phyloP scores from a whole-genome alignment of 768 basidiomycete genomes.

The Serendipita sp. region DNA sequence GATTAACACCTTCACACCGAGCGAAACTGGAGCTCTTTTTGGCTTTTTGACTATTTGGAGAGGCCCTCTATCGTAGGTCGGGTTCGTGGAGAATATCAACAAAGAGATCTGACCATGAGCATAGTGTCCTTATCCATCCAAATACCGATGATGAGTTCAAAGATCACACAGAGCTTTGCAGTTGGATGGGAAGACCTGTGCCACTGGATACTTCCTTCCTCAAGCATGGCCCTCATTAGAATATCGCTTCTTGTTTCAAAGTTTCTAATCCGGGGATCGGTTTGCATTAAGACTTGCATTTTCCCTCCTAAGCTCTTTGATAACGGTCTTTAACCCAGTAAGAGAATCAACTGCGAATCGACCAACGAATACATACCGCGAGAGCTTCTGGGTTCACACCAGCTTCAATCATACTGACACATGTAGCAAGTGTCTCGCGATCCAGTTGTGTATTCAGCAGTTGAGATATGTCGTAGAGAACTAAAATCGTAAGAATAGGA shows the following conservation, averaged over 20 bases:
- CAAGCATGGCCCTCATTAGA: neutral
- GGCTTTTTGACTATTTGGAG: constrained; percentile 51
- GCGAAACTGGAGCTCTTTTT: constrained; percentile 54
- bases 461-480: constrained; percentile 76
- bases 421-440: constrained; percentile 82
- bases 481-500: constrained; percentile 25
- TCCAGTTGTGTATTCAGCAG: constrained; percentile 75
- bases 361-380: constrained; percentile 39
- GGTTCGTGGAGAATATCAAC: constrained; percentile 3
- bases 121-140: constrained; percentile 53
- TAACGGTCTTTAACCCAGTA: constrained; percentile 41
- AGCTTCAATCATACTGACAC: constrained; percentile 81
- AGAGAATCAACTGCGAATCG: neutral
- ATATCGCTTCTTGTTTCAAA: neutral
- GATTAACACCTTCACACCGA: constrained; percentile 48
- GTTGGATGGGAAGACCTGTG: constrained; percentile 54
- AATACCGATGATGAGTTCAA: constrained; percentile 40
- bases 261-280: neutral
- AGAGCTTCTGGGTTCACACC: constrained; percentile 87
- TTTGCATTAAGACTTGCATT: constrained; percentile 26
- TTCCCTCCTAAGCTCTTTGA: constrained; percentile 70
- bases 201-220: constrained; percentile 22
- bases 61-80: constrained; percentile 52
- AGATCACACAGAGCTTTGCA: constrained; percentile 47
- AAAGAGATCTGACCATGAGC: neutral